Conservation (phyloP, 345 rosid species). For the Barbarea vulgaris region DNA sequence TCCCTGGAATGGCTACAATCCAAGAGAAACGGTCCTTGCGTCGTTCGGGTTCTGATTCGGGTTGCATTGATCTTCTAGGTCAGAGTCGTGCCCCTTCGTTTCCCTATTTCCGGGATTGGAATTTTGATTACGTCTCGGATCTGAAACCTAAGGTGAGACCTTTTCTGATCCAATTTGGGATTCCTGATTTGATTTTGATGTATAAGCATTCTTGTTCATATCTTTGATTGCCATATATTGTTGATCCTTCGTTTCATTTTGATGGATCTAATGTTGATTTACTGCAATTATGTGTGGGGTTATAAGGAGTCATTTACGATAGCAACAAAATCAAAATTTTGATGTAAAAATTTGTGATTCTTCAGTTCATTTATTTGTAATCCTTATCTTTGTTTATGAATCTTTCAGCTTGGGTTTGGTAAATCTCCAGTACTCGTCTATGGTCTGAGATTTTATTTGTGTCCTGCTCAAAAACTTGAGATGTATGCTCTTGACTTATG, state of each 20-base stretch:
- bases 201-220: not conserved
- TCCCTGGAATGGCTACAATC: constrained; percentile 61
- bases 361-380: not conserved
- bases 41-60: constrained; percentile 46
- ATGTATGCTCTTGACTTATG: not conserved
- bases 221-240: not conserved
- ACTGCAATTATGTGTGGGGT: not conserved
- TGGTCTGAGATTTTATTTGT: not conserved
- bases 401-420: not conserved
- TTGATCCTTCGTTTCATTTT: not conserved
- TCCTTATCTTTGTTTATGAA: not conserved
- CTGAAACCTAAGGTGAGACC: constrained; percentile 74
- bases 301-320: not conserved
- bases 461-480: not conserved
- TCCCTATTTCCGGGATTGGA: constrained; percentile 73
- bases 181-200: not conserved
- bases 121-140: constrained; percentile 61
- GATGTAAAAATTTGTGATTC: not conserved
- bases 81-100: constrained; percentile 59
- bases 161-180: constrained; percentile 12
- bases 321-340: not conserved
- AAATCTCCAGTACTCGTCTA: not conserved
- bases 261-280: not conserved
- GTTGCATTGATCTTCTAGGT: constrained; percentile 62
- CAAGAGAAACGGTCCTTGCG: constrained; percentile 27